Percentiles rank a stretch among this genome's conserved stretches.
Evolutionary conservation across 1,284 basidiomycete species (phyloP).

Genomic region (Heterobasidion parviporum): DNA sequence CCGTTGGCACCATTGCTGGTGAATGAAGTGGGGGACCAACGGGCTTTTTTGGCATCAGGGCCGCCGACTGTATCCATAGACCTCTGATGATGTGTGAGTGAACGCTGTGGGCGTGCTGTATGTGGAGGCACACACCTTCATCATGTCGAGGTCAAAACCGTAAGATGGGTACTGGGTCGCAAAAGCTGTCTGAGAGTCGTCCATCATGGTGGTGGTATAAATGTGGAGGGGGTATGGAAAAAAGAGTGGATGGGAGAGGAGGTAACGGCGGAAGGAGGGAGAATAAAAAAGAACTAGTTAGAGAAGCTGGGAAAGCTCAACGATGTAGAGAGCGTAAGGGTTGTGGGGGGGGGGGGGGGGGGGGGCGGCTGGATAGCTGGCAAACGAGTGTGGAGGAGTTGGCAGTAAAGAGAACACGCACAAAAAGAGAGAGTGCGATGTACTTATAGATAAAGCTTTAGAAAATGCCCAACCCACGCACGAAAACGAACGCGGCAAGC

Average conservation of each 20-base stretch:
- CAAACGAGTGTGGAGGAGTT: slow-evolving; percentile 30
- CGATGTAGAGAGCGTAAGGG: slow-evolving; percentile 21
- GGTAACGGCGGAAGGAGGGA: slow-evolving; percentile 28
- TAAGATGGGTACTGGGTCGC: slow-evolving; percentile 59
- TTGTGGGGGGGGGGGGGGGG: slow-evolving; percentile 11
- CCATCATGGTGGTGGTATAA: slow-evolving; percentile 36
- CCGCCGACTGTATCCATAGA: slow-evolving; percentile 75
- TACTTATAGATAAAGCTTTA: slow-evolving; percentile 36
- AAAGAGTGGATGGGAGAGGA: slow-evolving; percentile 24
- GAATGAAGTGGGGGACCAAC: slow-evolving; percentile 72
- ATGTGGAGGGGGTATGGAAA: slow-evolving; percentile 16
- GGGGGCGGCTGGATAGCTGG: not conserved
- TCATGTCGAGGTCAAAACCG: slow-evolving; percentile 77
- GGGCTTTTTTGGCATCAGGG: slow-evolving; percentile 79
- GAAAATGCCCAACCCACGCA: slow-evolving; percentile 2
- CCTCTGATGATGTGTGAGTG: slow-evolving; percentile 32
- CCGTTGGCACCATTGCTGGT: slow-evolving; percentile 28
- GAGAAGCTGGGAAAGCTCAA: slow-evolving; percentile 18
- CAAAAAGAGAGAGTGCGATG: slow-evolving; percentile 35
- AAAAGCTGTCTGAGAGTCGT: slow-evolving; percentile 65
- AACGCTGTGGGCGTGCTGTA: slow-evolving; percentile 2
- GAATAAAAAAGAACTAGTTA: slow-evolving; percentile 28
- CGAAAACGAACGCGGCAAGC: slow-evolving; percentile 3
- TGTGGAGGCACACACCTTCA: slow-evolving; percentile 51
- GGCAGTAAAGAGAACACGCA: slow-evolving; percentile 38